These are phyloP conservation scores for Chionographis japonica DNA, from an alignment of 106 monocot genomes.

Conservation along the genomic window DNA sequence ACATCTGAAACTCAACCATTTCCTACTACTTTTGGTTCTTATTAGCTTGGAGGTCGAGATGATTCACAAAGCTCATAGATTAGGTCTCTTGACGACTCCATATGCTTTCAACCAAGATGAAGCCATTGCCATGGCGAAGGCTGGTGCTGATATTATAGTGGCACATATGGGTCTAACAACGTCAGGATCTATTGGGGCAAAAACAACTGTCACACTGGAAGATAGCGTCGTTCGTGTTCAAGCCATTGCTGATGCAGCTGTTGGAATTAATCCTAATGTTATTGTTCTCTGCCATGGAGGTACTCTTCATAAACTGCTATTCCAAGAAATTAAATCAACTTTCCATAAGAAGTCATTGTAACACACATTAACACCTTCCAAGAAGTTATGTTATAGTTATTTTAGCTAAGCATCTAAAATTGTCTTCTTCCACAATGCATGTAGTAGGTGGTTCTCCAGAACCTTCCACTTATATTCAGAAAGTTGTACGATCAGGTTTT, in stretches of 20 bases:
- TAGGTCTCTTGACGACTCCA: conserved; percentile 90
- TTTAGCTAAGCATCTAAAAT: too few relatives aligned
- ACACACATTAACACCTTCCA: too few relatives aligned
- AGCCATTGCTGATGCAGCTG: conserved; percentile 90
- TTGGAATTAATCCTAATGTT: conserved; percentile 54
- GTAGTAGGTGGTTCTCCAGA: too few relatives aligned
- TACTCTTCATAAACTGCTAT: conserved; percentile 12
- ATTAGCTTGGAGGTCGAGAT: conserved; percentile 92
- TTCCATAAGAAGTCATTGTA: too few relatives aligned
- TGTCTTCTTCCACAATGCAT: too few relatives aligned
- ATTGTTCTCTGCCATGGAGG: conserved; percentile 98
- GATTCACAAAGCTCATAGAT: conserved; percentile 75
- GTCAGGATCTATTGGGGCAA: conserved; percentile 85
- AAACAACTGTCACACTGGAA: conserved; percentile 65
- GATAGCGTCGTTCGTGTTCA: conserved; percentile 70
- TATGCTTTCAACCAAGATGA: conserved; percentile 83
- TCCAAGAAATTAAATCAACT: background rate
- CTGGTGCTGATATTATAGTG: conserved; percentile 84
- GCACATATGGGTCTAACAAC: conserved; percentile 96
- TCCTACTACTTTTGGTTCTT: background rate
- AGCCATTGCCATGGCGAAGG: conserved; percentile 73
- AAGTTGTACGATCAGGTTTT: too few relatives aligned
- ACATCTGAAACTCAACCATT: too few relatives aligned
- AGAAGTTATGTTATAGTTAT: too few relatives aligned
- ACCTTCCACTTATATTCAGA: too few relatives aligned